Base-by-base conservation (phyloP, 2,329 filamentous ascomycete species). In the Pseudopyrenochaeta lycopersici region DNA sequence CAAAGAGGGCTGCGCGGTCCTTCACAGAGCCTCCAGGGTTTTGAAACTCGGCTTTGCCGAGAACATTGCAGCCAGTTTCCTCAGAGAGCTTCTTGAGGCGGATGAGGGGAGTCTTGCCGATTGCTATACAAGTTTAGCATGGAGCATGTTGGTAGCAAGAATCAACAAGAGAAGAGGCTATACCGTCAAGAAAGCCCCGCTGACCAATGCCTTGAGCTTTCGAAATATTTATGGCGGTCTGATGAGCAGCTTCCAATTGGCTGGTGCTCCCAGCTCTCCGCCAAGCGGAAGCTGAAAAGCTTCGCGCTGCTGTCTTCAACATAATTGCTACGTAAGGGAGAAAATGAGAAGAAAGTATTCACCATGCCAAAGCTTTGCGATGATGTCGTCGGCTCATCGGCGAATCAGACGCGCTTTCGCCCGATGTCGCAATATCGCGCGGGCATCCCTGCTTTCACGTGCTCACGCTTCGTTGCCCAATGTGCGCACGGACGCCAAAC, bases 31-130 rank as follows among this genome's bases (percentile, higher is more conserved):
- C 95, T 64, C 95, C 95, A 1, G 95, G 95, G 82, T 99, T 99
- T 83, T 96, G 95, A 81, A 99, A 99, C 77, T 99, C 95, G 68
- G 95, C 93, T 78, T 99, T 99, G 71, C 94, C 95, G 35, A 98
- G 88, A 53, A 99, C 83, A 67, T 96, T 90, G 84, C 95, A 98
- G 62, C 93, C 92, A 0, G 95, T 98, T 72, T 96, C 85, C 55
- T 91, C 87, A 35, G 94, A 98, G 64, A 98, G 88, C 57, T 83
- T 86, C 78, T 96, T 94, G 45, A 99, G 83, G 43, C 90, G 89
- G 76, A 99, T 96, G 48, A 99, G 85, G 1, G 95, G 94, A 0
- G 95, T 99, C 78, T 98, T 98, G 61, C 95, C 95, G 79, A 99
- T 98, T 49, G 95, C 95, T 97, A 62, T 2, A 9, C 0, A 1